Conservation (phyloP, 805 yeast genomes). For the Metschnikowia lochheadii region DNA sequence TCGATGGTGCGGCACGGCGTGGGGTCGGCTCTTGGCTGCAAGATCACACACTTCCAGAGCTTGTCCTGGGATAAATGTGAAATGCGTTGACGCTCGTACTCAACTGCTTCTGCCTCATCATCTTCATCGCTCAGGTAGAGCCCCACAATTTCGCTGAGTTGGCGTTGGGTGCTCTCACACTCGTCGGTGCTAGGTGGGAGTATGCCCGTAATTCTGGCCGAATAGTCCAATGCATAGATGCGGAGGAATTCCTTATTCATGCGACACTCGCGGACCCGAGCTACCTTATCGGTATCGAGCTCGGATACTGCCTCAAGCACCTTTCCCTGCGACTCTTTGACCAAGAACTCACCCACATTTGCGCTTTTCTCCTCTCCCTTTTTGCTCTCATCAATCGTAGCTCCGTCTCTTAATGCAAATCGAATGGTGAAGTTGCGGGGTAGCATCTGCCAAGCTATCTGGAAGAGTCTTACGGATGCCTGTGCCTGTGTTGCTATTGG, state of each 20-base stretch:
- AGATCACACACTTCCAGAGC: constrained; percentile 32
- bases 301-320: background rate
- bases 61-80: constrained; percentile 16
- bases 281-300: background rate
- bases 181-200: constrained; percentile 9
- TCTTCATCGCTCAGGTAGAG: background rate
- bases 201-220: constrained; percentile 10
- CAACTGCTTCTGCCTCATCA: background rate
- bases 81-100: constrained; percentile 1
- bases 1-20: constrained; percentile 22
- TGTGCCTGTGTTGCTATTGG: background rate
- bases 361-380: background rate
- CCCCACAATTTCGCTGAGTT: constrained; percentile 2
- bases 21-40: constrained; percentile 48
- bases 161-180: background rate
- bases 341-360: background rate
- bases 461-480: background rate
- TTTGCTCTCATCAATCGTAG: background rate
- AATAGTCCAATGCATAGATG: constrained; percentile 17
- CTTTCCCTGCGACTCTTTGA: background rate
- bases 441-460: constrained; percentile 4
- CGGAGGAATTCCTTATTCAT: constrained; percentile 16
- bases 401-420: background rate
- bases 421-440: background rate
- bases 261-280: constrained; percentile 15